Base-by-base conservation (phyloP, 345 rosid genomes). In the Cardiospermum halicacabum region DNA sequence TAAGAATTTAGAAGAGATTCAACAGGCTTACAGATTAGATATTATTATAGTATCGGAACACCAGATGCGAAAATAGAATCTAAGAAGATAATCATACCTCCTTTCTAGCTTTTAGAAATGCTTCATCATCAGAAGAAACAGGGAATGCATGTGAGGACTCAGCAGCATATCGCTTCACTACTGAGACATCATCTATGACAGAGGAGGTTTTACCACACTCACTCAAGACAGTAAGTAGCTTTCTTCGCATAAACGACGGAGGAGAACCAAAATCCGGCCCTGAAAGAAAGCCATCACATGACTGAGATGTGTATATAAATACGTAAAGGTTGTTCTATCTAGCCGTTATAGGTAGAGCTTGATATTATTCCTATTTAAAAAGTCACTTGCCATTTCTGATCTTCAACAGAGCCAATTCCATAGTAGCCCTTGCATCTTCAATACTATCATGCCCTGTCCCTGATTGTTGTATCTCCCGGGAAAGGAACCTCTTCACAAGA, bases 251-350 rank as follows among this genome's bases (percentile, higher is more conserved):
- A 78, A 82, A 59, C 36, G 89, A 81, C 66, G 85, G 89, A 39
- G 96, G 89, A 42, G 89, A 62, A 62, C 97, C 99, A 71, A 82
- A 94, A 69, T 89, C 93, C 51, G 99, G 99, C 75, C 99, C 99
- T 94, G 67, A 60, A 26, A 53, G 59, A 50, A 60, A 57, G 49
- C 58, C 70, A 63, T 69, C 42, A 58, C 18, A 25, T 34, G 64
- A n/a, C n/a, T n/a, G n/a, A n/a, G n/a, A n/a, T n/a, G n/a, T n/a
- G n/a, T n/a, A n/a, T n/a, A n/a, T n/a, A n/a, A n/a, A n/a, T n/a
- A n/a, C n/a, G n/a, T n/a, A n/a, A n/a, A n/a, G n/a, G n/a, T n/a
- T n/a, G n/a, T n/a, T n/a, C n/a, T 36, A 0, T 37, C 32, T 22
- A 25, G 21, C 37, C 25, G 21, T 19, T 30, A 59, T 18, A 39